These are phyloP conservation scores for Leishmania lainsoni DNA, from an alignment of 208 protist genomes.

Conservation along the genomic window DNA sequence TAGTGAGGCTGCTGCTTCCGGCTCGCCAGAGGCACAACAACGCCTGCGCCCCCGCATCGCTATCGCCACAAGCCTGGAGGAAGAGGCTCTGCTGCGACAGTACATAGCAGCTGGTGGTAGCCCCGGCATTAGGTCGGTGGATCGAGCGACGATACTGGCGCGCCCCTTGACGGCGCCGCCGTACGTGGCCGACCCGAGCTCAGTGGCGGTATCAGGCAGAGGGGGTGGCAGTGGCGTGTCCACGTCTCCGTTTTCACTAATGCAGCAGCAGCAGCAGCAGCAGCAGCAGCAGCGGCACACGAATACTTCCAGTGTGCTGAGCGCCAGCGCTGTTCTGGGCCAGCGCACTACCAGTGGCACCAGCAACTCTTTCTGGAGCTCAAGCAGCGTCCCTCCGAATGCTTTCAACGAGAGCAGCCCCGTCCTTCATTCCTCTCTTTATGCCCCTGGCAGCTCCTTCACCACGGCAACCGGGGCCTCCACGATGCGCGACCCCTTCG, in stretches of 20 bases:
- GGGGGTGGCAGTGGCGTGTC: background rate
- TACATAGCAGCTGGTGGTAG: background rate
- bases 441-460: background rate
- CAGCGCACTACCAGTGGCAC: background rate
- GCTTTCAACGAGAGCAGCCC: background rate
- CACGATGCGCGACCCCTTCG: conserved; percentile 26
- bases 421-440: background rate
- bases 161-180: conserved; percentile 22
- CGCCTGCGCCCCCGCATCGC: background rate
- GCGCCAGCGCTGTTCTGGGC: background rate
- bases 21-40: background rate
- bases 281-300: background rate
- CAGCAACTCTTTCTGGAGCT: conserved; percentile 1
- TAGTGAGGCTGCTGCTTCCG: background rate
- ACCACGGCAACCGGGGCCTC: conserved; percentile 4
- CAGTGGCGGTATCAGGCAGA: background rate
- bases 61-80: conserved; percentile 4
- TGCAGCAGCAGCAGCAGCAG: background rate
- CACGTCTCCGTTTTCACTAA: background rate
- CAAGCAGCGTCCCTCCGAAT: background rate
- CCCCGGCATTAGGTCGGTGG: background rate
- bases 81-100: conserved; percentile 10
- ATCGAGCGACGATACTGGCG: background rate
- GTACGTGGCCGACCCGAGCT: conserved; percentile 2
- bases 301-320: background rate